Percentiles rank a stretch among this genome's conserved stretches.
Conservation (phyloP, 345 rosid genomes). For the Punica granatum region DNA sequence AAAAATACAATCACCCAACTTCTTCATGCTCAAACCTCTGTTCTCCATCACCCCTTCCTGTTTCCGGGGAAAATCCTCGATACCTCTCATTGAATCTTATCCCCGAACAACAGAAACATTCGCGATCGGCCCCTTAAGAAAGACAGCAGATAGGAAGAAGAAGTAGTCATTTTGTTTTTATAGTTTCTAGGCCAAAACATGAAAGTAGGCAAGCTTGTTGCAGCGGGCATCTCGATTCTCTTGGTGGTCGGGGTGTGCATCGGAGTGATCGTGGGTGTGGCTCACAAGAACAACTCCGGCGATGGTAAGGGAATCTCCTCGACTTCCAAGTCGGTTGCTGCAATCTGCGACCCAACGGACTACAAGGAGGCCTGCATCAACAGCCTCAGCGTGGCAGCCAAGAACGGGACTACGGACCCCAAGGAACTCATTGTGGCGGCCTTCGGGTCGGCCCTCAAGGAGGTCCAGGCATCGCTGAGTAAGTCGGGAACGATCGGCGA, state of each 20-base stretch:
- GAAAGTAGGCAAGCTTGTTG: constrained; percentile 9
- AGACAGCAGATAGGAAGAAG: not conserved
- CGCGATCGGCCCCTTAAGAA: not conserved
- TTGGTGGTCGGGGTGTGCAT: constrained; percentile 26
- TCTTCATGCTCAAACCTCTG: not conserved
- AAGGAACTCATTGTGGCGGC: constrained; percentile 34
- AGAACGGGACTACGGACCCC: constrained; percentile 17
- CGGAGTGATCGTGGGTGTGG: constrained; percentile 13
- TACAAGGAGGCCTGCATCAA: constrained; percentile 28
- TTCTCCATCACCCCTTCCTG: not conserved
- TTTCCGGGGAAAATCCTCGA: not conserved
- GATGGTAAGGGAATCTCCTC: constrained; percentile 8
- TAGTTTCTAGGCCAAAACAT: constrained; percentile 1
- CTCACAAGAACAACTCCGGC: not conserved
- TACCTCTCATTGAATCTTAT: not conserved
- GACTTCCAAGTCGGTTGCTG: constrained; percentile 22
- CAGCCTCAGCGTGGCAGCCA: constrained; percentile 15
- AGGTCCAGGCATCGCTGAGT: constrained; percentile 17
- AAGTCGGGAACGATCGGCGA: constrained; percentile 6
- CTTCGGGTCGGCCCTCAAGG: constrained; percentile 19
- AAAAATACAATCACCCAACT: not conserved
- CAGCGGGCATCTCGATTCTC: constrained; percentile 19
- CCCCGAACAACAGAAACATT: not conserved
- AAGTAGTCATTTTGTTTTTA: not conserved
- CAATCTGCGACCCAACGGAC: constrained; percentile 25